phyloP scores from a whole-genome alignment of 1,284 basidiomycete species.

The Fomes fomentarius region DNA sequence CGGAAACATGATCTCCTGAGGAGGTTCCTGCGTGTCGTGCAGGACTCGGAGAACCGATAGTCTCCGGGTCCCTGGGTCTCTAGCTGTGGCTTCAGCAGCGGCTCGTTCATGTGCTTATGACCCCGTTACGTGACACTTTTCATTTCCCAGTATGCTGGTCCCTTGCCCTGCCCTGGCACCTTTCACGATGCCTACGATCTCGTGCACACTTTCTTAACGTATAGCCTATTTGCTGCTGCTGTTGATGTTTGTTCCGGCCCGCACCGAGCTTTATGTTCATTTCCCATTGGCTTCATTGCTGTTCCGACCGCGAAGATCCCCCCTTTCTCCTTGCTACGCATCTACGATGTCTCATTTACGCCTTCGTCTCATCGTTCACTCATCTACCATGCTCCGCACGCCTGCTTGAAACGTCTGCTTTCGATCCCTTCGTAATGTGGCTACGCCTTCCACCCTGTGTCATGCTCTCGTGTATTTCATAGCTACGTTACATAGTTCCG shows the following conservation, averaged over 20 bases:
- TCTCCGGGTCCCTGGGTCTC: not conserved
- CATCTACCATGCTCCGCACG: conserved; percentile 1
- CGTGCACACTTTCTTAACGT: conserved; percentile 16
- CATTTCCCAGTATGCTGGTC: conserved; percentile 16
- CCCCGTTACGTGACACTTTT: conserved; percentile 15
- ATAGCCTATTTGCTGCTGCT: conserved; percentile 20
- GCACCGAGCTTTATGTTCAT: not conserved
- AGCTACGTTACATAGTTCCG: conserved; percentile 16
- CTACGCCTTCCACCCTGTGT: not conserved
- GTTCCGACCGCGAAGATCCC: not conserved
- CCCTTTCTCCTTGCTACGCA: not conserved
- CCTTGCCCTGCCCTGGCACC: conserved; percentile 3
- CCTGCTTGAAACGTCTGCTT: conserved; percentile 14
- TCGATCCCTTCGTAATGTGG: conserved; percentile 13
- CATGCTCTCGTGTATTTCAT: conserved; percentile 22
- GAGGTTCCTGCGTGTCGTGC: conserved; percentile 63
- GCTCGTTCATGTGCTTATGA: conserved; percentile 3
- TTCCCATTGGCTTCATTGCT: not conserved
- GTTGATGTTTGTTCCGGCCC: conserved; percentile 6
- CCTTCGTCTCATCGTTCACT: not conserved
- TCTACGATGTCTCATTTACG: not conserved
- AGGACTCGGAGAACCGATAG: conserved; percentile 51
- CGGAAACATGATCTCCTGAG: conserved; percentile 57
- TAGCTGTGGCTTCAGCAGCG: not conserved
- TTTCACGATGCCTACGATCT: conserved; percentile 7